phyloP scores from a whole-genome alignment of 495 filamentous ascomycete species.

The Extremus antarcticus region DNA sequence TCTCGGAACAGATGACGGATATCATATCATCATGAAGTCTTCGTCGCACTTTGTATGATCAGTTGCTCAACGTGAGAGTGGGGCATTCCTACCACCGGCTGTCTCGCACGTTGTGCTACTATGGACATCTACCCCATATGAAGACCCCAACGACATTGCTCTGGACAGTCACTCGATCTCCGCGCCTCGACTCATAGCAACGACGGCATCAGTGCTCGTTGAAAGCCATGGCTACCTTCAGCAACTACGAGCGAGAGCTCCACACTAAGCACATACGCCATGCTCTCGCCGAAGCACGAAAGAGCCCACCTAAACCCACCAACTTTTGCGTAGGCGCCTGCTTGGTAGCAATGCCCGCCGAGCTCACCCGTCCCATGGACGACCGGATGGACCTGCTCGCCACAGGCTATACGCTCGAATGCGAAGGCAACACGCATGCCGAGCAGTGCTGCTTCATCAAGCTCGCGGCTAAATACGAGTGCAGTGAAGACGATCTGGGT shows the following conservation, averaged over 20 bases:
- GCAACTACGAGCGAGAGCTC: slow-evolving; percentile 7
- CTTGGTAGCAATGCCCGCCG: slow-evolving; percentile 53
- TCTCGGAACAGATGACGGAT: too few species aligned
- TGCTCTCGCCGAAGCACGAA: slow-evolving; percentile 60
- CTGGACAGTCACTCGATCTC: too few species aligned
- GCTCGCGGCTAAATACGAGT: slow-evolving; percentile 39
- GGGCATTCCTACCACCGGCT: too few species aligned
- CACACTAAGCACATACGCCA: slow-evolving; percentile 60
- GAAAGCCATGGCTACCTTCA: not conserved
- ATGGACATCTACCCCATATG: not conserved
- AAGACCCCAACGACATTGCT: too few species aligned
- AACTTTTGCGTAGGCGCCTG: slow-evolving; percentile 91
- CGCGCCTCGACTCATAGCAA: too few species aligned
- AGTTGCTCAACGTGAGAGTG: too few species aligned
- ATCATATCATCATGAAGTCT: too few species aligned
- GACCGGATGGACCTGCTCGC: slow-evolving; percentile 57
- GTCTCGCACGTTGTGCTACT: too few species aligned
- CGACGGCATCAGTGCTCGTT: too few species aligned
- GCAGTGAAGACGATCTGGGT: slow-evolving; percentile 45
- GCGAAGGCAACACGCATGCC: slow-evolving; percentile 87
- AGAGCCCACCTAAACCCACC: slow-evolving; percentile 72
- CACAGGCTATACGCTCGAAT: slow-evolving; percentile 84
- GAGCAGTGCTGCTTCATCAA: slow-evolving; percentile 87
- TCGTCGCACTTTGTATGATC: too few species aligned
- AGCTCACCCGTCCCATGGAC: slow-evolving; percentile 10